Evolutionary conservation across 495 filamentous ascomycete species (phyloP).

Genomic region (Pseudomonodictys pantanalensis): DNA sequence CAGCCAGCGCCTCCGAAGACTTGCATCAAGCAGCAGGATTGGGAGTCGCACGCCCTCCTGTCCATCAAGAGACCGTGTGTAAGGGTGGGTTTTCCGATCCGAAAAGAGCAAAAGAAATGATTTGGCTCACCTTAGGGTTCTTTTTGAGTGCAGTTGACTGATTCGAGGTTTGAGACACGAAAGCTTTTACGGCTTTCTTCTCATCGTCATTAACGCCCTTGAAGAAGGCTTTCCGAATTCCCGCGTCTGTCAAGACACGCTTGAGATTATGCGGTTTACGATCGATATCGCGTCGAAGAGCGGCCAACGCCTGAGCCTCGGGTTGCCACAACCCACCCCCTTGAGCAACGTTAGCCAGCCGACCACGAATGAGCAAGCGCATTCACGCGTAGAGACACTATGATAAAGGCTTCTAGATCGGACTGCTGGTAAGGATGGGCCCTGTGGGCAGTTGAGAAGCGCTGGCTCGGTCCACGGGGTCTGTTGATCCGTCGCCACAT

Average conservation of each 20-base stretch:
- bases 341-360: slow-evolving; percentile 31
- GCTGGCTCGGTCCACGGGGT: too few species aligned
- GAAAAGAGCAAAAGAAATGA: not conserved
- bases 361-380: not conserved
- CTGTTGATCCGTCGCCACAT: too few species aligned
- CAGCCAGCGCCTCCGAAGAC: too few species aligned
- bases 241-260: slow-evolving; percentile 55
- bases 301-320: slow-evolving; percentile 57
- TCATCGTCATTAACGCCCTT: slow-evolving; percentile 54
- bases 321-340: slow-evolving; percentile 80
- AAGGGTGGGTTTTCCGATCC: too few species aligned
- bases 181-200: slow-evolving; percentile 62
- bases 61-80: too few species aligned
- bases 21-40: too few species aligned
- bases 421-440: too few species aligned
- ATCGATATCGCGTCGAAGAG: slow-evolving; percentile 71
- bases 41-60: too few species aligned
- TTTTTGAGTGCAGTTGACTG: slow-evolving; percentile 73
- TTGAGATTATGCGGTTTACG: slow-evolving; percentile 64
- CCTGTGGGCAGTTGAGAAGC: too few species aligned
- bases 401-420: too few species aligned
- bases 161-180: slow-evolving; percentile 57
- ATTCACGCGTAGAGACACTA: too few species aligned
- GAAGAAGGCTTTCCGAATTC: slow-evolving; percentile 63
- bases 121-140: slow-evolving; percentile 68